phyloP scores from a whole-genome alignment of 164 flowering plant species.

The Aristolochia contorta region DNA sequence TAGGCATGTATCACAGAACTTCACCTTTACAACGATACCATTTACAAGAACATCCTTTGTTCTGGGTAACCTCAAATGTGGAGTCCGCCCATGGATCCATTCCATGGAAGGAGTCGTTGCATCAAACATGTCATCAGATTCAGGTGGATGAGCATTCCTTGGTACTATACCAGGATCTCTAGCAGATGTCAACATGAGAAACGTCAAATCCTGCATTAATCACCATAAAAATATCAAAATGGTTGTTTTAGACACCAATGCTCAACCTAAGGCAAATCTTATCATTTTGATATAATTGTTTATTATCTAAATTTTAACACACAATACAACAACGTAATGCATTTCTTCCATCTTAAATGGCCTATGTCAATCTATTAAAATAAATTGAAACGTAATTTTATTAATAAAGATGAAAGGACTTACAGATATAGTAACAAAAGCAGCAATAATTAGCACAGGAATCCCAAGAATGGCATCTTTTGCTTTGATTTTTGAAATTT shows the following conservation, averaged over 20 bases:
- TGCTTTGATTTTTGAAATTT: constrained; percentile 22
- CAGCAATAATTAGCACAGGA: constrained; percentile 33
- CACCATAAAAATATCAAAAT: neutral
- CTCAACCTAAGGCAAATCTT: no score
- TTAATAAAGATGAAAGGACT: constrained; percentile 11
- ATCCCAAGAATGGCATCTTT: constrained; percentile 16
- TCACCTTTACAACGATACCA: constrained; percentile 63
- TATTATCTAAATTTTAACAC: no score
- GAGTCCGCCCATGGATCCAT: constrained; percentile 57
- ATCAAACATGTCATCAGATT: constrained; percentile 47
- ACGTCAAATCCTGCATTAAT: constrained; percentile 58
- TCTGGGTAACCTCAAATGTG: constrained; percentile 51
- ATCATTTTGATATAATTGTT: no score
- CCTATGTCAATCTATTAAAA: neutral
- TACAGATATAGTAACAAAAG: constrained; percentile 51
- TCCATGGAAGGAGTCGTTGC: constrained; percentile 62
- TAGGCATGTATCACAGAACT: constrained; percentile 84
- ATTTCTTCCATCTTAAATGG: neutral
- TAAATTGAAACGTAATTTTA: neutral
- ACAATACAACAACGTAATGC: neutral
- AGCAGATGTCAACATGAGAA: constrained; percentile 73
- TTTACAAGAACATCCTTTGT: constrained; percentile 65
- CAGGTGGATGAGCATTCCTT: constrained; percentile 65
- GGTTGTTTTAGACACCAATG: neutral
- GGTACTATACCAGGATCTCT: constrained; percentile 95